Conservation (phyloP, 1,139 yeast genomes). For the Protomyces lactucae-debilis region DNA sequence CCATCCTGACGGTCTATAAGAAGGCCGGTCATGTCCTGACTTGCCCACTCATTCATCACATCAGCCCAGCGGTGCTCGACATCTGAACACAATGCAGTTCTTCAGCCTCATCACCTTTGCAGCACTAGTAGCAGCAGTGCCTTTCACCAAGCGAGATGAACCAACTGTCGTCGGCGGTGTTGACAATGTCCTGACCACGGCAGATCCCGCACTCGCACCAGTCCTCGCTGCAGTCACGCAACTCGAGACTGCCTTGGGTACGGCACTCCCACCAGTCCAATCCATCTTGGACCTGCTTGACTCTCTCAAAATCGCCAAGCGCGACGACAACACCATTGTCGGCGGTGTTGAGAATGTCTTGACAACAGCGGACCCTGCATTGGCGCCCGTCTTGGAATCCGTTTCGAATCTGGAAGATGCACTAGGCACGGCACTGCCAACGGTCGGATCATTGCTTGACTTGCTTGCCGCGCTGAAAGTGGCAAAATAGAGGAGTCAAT, state of each 20-base stretch:
- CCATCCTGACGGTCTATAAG: too few relatives aligned
- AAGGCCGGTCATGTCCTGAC: too few relatives aligned
- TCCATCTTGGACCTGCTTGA: not conserved
- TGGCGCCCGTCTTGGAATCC: not conserved
- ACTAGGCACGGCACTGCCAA: not conserved
- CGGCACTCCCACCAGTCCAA: not conserved
- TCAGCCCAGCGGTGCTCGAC: too few relatives aligned
- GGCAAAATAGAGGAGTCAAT: not conserved
- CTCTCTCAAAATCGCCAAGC: not conserved
- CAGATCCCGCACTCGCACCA: not conserved
- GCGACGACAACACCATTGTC: not conserved
- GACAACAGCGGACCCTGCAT: not conserved
- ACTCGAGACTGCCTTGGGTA: not conserved
- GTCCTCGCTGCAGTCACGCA: not conserved
- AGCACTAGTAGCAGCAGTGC: too few relatives aligned
- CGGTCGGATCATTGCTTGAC: not conserved
- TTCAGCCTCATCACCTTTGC: too few relatives aligned
- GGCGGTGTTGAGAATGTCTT: not conserved
- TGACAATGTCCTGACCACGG: not conserved
- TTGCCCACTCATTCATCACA: too few relatives aligned
- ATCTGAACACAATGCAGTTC: too few relatives aligned
- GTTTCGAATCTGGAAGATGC: not conserved
- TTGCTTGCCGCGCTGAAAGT: not conserved
- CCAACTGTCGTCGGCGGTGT: not conserved
- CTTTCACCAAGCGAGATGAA: too few relatives aligned